phyloP scores from a whole-genome alignment of 345 rosid species.

The Salix caprea region DNA sequence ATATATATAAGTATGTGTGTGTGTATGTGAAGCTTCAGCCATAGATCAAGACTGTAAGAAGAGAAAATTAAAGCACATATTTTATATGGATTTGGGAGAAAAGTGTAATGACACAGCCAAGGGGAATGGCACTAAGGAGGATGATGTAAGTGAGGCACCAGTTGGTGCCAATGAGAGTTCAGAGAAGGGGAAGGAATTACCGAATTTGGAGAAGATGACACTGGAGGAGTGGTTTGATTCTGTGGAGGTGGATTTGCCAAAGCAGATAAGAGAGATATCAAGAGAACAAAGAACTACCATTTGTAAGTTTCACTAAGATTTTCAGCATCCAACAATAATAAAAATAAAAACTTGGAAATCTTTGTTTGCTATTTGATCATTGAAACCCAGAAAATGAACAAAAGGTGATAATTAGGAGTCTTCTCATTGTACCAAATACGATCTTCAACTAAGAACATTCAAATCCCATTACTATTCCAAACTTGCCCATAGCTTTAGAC shows the following conservation, averaged over 20 bases:
- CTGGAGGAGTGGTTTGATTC: slow-evolving; percentile 61
- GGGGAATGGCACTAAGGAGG: not conserved
- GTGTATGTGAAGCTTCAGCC: too few relatives aligned
- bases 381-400: too few relatives aligned
- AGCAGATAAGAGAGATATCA: slow-evolving; percentile 24
- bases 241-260: slow-evolving; percentile 44
- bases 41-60: too few relatives aligned
- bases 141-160: not conserved
- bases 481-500: not conserved
- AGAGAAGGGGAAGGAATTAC: slow-evolving; percentile 9
- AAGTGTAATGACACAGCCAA: not conserved
- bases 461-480: not conserved
- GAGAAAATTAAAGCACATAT: too few relatives aligned
- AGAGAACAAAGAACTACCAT: not conserved
- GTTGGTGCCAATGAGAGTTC: not conserved
- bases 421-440: not conserved
- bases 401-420: not conserved
- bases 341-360: not conserved
- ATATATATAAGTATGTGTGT: too few relatives aligned
- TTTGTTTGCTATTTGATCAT: not conserved
- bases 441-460: not conserved
- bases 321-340: not conserved
- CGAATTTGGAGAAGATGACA: slow-evolving; percentile 48
- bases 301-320: not conserved
- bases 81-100: not conserved